Percentiles rank a stretch among this genome's conserved stretches.
Conservation (phyloP, 768 basidiomycete species). For the Tubosaeta sp. region DNA sequence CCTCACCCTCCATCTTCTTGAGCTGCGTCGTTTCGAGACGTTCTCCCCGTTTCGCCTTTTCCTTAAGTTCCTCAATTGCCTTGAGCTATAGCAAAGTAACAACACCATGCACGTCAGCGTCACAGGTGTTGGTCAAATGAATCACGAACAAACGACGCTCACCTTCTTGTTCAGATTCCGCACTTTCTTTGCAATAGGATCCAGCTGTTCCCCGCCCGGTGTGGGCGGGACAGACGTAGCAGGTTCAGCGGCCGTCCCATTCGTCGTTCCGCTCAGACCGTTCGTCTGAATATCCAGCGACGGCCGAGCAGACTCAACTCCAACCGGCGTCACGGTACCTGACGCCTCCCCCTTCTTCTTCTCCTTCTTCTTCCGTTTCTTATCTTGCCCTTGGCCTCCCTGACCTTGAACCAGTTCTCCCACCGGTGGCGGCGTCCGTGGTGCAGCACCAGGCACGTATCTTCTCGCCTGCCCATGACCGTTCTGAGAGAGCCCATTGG, state of each 20-base stretch:
- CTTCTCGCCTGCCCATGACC: slow-evolving; percentile 27
- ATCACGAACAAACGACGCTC: not conserved
- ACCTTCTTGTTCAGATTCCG: slow-evolving; percentile 97
- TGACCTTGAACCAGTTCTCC: slow-evolving; percentile 28
- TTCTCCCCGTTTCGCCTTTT: slow-evolving; percentile 85
- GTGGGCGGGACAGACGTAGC: slow-evolving; percentile 43
- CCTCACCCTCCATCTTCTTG: slow-evolving; percentile 94
- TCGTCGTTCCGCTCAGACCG: slow-evolving; percentile 15
- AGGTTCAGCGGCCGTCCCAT: slow-evolving; percentile 8
- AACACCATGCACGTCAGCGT: not conserved
- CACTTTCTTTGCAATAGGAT: slow-evolving; percentile 86
- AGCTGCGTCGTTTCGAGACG: slow-evolving; percentile 91
- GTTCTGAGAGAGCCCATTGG: slow-evolving; percentile 32
- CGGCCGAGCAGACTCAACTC: slow-evolving; percentile 25
- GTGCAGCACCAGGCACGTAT: slow-evolving; percentile 71
- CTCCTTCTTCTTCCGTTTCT: slow-evolving; percentile 51
- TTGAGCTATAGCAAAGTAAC: slow-evolving; percentile 58
- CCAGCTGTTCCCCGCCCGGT: slow-evolving; percentile 58
- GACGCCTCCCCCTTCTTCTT: slow-evolving; percentile 40
- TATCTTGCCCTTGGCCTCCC: slow-evolving; percentile 33
- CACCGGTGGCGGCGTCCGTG: slow-evolving; percentile 44
- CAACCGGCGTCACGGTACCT: slow-evolving; percentile 28
- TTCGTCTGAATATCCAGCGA: slow-evolving; percentile 37
- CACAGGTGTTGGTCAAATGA: not conserved
- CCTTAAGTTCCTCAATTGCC: slow-evolving; percentile 98